Evolutionary conservation across 345 rosid species (phyloP), one percentile per base, ranked within the genome.

Genomic region (Lepidium sativum): DNA sequence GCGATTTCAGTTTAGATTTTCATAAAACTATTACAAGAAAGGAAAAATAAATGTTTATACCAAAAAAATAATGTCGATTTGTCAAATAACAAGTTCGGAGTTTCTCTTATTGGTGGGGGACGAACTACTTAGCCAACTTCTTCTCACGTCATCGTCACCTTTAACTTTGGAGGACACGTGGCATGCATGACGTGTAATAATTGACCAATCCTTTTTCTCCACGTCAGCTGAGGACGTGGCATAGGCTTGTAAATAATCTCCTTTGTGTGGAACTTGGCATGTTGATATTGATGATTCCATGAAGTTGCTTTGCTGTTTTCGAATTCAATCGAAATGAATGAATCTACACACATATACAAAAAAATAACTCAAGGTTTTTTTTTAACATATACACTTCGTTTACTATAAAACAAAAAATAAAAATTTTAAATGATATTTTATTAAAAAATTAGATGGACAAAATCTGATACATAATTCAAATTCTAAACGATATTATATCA

Each of bases 151-250:
- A 53, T 53, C 63, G 5, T 58, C 65, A 54, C 51, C 65, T 63
- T 54, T 64, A n/a, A 71, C 27, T 27, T 54, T 71, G 43, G 63
- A 38, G 2, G 61, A 31, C 4, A 82, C 86, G 61, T 82, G 86
- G 81, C 84, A 73, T 63, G 54, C 62, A 23, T 62, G 51, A 80
- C 78, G 14, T 81, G 87, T 74, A 92, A 75, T 38, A 89, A 18
- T 15, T 85, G 83, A 4, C 96, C 81, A 69, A 92, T 84, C 64
- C 80, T 77, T 78, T 77, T 87, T 47, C 84, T 82, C 98, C 97
- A 92, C 83, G 84, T 82, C 65, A 84, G 78, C n/a, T 83, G 42
- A 7, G 69, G 78, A 3, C 73, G 77, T 0, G 81, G 77, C 62
- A 57, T 86, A 6, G 72, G 69, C 64, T 82, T 86, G 37, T 6